These are phyloP conservation scores for Populus alba DNA, from an alignment of 345 rosid species.

Conservation along the genomic window DNA sequence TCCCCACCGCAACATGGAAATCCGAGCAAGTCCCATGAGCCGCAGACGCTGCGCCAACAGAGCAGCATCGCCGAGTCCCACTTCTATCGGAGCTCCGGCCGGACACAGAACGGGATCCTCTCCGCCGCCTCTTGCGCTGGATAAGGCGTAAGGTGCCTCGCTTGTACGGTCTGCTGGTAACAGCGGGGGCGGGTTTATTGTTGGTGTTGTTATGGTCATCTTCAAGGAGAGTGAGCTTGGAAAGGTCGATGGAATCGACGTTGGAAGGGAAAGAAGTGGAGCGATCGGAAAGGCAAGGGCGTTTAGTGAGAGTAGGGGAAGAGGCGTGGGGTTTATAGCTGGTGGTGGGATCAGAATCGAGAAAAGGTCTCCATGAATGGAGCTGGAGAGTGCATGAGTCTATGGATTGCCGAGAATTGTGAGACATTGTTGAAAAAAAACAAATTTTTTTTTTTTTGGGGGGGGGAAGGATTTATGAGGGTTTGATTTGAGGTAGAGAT, in stretches of 20 bases:
- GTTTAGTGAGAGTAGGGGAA: slow-evolving; percentile 42
- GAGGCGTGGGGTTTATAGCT: slow-evolving; percentile 44
- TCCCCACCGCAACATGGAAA: slow-evolving; percentile 74
- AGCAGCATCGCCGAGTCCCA: slow-evolving; percentile 81
- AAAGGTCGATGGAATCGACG: slow-evolving; percentile 58
- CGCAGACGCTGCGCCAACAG: slow-evolving; percentile 80
- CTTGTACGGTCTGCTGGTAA: slow-evolving; percentile 15
- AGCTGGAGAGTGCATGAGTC: slow-evolving; percentile 83
- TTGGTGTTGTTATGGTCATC: slow-evolving; percentile 38
- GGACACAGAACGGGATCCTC: slow-evolving; percentile 83
- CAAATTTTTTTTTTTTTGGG: too few species aligned
- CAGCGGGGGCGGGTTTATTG: slow-evolving; percentile 6
- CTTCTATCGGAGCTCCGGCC: slow-evolving; percentile 95
- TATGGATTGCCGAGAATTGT: slow-evolving; percentile 59
- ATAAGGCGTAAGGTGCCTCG: slow-evolving; percentile 44
- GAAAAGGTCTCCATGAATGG: slow-evolving; percentile 88
- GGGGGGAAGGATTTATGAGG: too few species aligned
- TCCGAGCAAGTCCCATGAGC: slow-evolving; percentile 88
- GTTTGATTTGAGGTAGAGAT: too few species aligned
- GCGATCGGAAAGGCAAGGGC: slow-evolving; percentile 94
- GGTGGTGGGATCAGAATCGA: background rate
- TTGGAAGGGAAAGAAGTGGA: slow-evolving; percentile 64
- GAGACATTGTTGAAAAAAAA: slow-evolving; percentile 48
- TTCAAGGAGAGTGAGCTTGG: slow-evolving; percentile 70
- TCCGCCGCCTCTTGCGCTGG: slow-evolving; percentile 70